Conservation (phyloP, 2,329 filamentous ascomycete species). For the Verticillium dahliae region DNA sequence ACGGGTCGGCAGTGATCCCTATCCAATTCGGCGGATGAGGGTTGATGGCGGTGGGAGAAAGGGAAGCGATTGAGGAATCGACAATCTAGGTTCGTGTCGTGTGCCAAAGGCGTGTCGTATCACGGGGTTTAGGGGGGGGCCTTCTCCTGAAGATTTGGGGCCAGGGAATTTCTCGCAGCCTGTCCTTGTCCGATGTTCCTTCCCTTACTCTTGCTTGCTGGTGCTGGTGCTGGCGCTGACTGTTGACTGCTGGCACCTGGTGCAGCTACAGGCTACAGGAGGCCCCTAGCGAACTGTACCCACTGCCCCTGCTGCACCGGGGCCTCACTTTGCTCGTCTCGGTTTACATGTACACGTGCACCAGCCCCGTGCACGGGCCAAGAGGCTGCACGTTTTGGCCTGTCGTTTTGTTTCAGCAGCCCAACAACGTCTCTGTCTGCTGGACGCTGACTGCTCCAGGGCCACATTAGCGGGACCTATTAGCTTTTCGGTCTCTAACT, state of each 20-base stretch:
- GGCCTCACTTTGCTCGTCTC: neutral
- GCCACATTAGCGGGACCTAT: neutral
- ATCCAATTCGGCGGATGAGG: neutral
- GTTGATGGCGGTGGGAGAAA: neutral
- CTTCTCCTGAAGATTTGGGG: conserved; percentile 2
- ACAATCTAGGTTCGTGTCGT: neutral
- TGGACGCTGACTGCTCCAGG: neutral
- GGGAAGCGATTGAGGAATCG: neutral
- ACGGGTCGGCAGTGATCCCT: neutral
- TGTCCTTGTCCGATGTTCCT: neutral
- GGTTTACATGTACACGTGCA: neutral
- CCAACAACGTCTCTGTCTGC: neutral
- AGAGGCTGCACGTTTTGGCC: neutral
- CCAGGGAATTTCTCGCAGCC: conserved; percentile 4
- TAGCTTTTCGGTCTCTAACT: neutral
- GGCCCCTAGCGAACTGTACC: too few species aligned
- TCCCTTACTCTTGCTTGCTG: neutral
- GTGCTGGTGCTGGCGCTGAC: neutral
- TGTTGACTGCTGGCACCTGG: neutral
- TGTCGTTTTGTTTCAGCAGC: neutral
- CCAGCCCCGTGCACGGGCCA: conserved; percentile 1
- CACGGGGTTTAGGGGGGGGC: neutral
- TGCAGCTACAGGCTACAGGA: too few species aligned
- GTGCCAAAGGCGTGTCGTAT: neutral
- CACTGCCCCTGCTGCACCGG: too few species aligned